phyloP scores from a whole-genome alignment of 2,329 filamentous ascomycete genomes.

The Talaromyces rugulosus region DNA sequence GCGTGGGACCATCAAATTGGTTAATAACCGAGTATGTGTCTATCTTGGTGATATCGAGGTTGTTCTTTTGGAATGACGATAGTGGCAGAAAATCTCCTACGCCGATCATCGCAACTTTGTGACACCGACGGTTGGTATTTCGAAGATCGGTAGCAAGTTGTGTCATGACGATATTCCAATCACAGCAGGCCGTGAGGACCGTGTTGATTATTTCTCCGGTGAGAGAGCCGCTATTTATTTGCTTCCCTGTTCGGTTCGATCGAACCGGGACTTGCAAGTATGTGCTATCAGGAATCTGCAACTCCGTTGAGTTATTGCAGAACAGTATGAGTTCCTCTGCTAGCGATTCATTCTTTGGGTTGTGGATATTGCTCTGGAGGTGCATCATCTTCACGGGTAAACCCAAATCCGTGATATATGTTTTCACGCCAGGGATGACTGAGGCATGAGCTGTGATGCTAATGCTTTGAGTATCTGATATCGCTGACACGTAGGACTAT shows the following conservation, averaged over 20 bases:
- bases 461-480: not conserved
- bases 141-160: not conserved
- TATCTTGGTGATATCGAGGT: not conserved
- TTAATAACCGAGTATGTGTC: not conserved
- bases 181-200: not conserved
- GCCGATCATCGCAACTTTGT: not conserved
- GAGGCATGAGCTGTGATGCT: not conserved
- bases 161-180: not conserved
- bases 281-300: not conserved
- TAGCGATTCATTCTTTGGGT: not conserved
- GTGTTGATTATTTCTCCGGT: not conserved
- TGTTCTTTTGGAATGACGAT: not conserved
- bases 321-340: not conserved
- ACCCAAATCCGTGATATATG: not conserved
- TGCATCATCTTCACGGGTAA: not conserved
- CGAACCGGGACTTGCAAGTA: not conserved
- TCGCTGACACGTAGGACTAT: not conserved
- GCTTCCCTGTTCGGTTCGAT: not conserved
- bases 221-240: not conserved
- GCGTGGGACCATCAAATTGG: not conserved
- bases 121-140: not conserved
- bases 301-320: not conserved
- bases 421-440: not conserved
- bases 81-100: not conserved
- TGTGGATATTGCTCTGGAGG: not conserved